phyloP scores from a whole-genome alignment of 345 rosid genomes.

The Salix arbutifolia region DNA sequence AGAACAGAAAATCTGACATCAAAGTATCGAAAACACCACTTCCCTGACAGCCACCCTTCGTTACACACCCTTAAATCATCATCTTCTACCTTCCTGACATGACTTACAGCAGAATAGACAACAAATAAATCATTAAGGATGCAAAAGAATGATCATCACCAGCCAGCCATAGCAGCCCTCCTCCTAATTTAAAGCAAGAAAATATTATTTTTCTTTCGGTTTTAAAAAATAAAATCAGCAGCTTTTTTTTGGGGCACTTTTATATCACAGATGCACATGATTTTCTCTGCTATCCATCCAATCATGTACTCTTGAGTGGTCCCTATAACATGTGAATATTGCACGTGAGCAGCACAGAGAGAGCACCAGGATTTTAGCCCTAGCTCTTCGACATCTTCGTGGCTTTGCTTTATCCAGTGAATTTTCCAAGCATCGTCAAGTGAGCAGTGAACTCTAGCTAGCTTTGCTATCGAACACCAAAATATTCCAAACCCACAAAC shows the following conservation, averaged over 20 bases:
- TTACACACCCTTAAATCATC: background rate
- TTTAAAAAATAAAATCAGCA: background rate
- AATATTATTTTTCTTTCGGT: background rate
- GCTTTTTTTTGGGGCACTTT: background rate
- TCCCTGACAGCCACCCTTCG: background rate
- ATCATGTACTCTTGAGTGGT: conserved; percentile 43
- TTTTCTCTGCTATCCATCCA: conserved; percentile 26
- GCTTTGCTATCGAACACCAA: background rate
- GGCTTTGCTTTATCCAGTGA: conserved; percentile 7
- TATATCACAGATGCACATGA: conserved; percentile 29
- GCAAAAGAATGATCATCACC: conserved; percentile 1
- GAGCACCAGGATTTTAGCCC: conserved; percentile 13
- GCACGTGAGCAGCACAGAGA: conserved; percentile 50
- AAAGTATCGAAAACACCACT: conserved; percentile 2
- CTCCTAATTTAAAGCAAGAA: conserved; percentile 8
- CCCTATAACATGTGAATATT: conserved; percentile 40
- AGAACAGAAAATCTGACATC: conserved; percentile 11
- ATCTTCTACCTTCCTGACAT: background rate
- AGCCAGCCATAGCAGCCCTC: background rate
- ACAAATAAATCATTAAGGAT: background rate
- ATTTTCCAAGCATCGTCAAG: background rate
- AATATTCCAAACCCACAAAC: background rate
- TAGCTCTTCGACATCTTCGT: background rate
- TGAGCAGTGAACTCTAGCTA: background rate
- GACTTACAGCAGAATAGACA: conserved; percentile 2